Evolutionary conservation across 805 yeast genomes (phyloP).

Genomic region (Tetrapisispora fleetii): DNA sequence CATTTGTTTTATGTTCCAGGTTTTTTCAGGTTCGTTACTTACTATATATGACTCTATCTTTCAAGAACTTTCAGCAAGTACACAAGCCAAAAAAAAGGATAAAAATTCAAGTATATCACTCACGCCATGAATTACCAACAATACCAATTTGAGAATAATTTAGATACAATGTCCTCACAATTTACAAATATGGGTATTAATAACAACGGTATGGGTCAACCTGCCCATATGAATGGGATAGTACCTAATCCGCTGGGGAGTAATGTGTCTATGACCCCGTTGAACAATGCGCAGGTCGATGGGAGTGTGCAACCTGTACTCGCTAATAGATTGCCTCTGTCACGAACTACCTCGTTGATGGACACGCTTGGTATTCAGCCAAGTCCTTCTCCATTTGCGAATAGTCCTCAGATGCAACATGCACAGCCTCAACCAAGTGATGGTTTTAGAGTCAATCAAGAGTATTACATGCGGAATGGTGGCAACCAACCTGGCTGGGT

Average conservation of each 20-base stretch:
- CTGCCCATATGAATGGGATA: neutral
- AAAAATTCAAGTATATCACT: neutral
- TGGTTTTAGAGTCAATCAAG: neutral
- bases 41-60: too few relatives aligned
- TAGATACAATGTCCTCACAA: constrained; percentile 15
- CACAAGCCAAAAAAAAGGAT: too few relatives aligned
- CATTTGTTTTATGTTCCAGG: too few relatives aligned
- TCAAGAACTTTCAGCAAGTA: too few relatives aligned
- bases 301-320: neutral
- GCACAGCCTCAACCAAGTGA: neutral
- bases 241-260: constrained; percentile 5
- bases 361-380: constrained; percentile 22
- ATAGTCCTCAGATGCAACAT: neutral
- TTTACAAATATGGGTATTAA: constrained; percentile 9
- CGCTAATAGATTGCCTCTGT: constrained; percentile 5
- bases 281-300: neutral
- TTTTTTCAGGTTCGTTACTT: too few relatives aligned
- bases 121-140: constrained; percentile 5
- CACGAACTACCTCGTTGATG: constrained; percentile 18
- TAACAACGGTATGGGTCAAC: neutral
- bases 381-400: constrained; percentile 15
- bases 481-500: neutral
- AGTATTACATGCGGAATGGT: neutral
- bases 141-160: constrained; percentile 7
- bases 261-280: neutral